Base-by-base conservation (phyloP, 805 yeast species). In the Teunomyces panamensis region DNA sequence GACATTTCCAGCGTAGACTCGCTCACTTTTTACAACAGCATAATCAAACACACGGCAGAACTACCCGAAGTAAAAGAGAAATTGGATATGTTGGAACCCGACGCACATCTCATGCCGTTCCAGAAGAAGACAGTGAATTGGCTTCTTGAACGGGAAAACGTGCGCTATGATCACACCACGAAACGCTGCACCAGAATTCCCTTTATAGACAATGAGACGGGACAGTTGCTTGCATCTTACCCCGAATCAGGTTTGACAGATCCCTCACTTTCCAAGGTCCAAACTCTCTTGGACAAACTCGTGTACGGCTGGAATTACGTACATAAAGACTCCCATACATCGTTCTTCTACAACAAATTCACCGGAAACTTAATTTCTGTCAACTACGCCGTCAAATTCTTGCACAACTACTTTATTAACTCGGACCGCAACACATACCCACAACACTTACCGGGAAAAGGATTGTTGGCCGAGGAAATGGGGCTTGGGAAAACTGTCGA, bases 401-500 rank as follows among this genome's bases (percentile, higher is more conserved):
- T 73, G 43, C 30, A 66, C 44, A 46, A 68, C n/a, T 53, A 68
- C 45, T 44, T 62, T 56, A 35, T 55, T 10, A 46, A 56, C 16
- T 24, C 59, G 26, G 49, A 58, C 49, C 44, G 49, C 34, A 34
- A 62, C 48, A 26, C 59, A 56, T 47, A 56, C 49, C 63, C 67
- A 44, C 50, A 57, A 58, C 49, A 54, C 45, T 50, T 77, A 54
- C 69, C 81, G 2, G 83, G 79, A 0, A 73, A 76, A 44, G 97
- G 95, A 0, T 68, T 94, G 6, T 64, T 94, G 30, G 86, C 94
- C 1, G 99, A 92, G 58, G 99, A 94, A 64, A 94, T 94, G 99
- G 99, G 99, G 0, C 74, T 94, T 6, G 99, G 99, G 0, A 94
- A 94, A 60, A 92, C 99, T 0, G 83, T 94, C 3, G 99, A 94